Evolutionary conservation across 1,284 basidiomycete genomes (phyloP).

Genomic region (Leccinum pallidistipes): DNA sequence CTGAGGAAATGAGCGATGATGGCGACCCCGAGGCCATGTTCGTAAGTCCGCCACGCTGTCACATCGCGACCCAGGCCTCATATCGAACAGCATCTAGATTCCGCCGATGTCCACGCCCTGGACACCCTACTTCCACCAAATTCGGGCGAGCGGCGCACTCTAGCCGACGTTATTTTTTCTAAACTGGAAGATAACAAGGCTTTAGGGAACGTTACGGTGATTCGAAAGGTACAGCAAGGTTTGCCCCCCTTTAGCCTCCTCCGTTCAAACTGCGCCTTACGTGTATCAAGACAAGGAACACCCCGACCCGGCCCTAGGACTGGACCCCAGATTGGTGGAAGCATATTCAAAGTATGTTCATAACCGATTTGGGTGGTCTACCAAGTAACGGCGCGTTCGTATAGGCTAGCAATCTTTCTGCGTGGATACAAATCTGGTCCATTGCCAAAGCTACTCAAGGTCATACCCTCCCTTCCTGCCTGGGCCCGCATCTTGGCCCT

Average conservation of each 20-base stretch:
- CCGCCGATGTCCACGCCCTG: slow-evolving; percentile 81
- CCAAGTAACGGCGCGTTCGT: slow-evolving; percentile 1
- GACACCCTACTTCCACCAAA: slow-evolving; percentile 78
- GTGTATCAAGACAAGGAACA: slow-evolving; percentile 52
- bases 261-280: slow-evolving; percentile 1
- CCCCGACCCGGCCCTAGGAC: slow-evolving; percentile 86
- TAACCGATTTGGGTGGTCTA: neutral
- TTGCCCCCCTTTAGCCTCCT: slow-evolving; percentile 6
- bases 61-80: slow-evolving; percentile 12
- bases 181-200: slow-evolving; percentile 74
- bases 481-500: slow-evolving; percentile 97
- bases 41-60: slow-evolving; percentile 42
- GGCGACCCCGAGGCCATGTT: slow-evolving; percentile 60
- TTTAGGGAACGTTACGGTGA: slow-evolving; percentile 48
- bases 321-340: slow-evolving; percentile 96
- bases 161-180: slow-evolving; percentile 95
- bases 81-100: slow-evolving; percentile 78
- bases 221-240: slow-evolving; percentile 63
- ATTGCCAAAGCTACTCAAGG: slow-evolving; percentile 97
- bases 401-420: slow-evolving; percentile 80
- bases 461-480: slow-evolving; percentile 92
- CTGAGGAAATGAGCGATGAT: slow-evolving; percentile 46
- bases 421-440: slow-evolving; percentile 94
- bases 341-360: slow-evolving; percentile 84
- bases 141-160: slow-evolving; percentile 73